Base-by-base conservation (phyloP, 225 moss, liverwort and hornwort genomes). In the Polytrichum commune region DNA sequence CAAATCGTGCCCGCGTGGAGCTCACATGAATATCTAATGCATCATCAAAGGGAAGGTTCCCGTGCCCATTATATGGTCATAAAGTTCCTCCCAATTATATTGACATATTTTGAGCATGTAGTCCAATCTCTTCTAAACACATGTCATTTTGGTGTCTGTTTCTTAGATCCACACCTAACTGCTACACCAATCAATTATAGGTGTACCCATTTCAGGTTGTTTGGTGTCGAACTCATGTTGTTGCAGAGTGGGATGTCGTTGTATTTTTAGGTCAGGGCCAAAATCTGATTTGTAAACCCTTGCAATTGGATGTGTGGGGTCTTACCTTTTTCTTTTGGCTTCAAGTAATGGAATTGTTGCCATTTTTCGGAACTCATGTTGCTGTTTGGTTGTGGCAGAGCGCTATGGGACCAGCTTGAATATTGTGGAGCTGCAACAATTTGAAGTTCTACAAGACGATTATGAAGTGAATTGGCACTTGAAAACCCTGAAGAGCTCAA, bases 381-480 rank as follows among this genome's bases (percentile, higher is more conserved):
- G 2, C 13, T 7, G n/a, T 35, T 23, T 78, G 19, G 30, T 23
- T 46, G 0, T 73, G 61, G 64, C 84, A 90, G 90, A 90, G 35
- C 84, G 90, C n/a, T 90, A 90, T 63, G 90, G 90, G 65, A 80
- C 82, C 67, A 74, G 67, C 26, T 23, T 90, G 69, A 90, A 84
- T 79, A 74, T 68, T 26, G 83, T 77, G 56, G 90, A 90, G 83
- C 81, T 90, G 1, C 78, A 88, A 65, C 82, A 87, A 69, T 90
- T 90, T 69, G 87, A 90, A 77, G 76, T 85, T 33, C 82, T 87
- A 30, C 76, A 75, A 57, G 82, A 88, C 27, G 90, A 90, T 26
- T 90, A 90, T 33, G 90, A 90, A 74, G 87, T 90, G 71, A 82
- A 80, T 18, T 90, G 90, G 90, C 90, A 90, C 60, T 71, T 90